Evolutionary conservation across 768 basidiomycete genomes (phyloP).

Genomic region (Tulasnella sp.): DNA sequence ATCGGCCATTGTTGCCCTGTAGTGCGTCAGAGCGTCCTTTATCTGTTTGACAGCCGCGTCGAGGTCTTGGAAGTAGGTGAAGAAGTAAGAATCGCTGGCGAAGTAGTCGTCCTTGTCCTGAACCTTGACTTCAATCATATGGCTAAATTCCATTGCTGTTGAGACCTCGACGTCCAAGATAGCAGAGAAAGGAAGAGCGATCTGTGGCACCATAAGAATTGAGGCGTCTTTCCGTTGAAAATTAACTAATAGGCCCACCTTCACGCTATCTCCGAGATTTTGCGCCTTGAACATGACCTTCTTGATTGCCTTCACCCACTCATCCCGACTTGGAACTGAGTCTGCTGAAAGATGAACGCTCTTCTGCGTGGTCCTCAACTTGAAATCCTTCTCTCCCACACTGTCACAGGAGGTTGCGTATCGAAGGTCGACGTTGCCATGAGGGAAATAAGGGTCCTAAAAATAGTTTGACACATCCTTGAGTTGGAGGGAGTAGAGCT

Average conservation of each 20-base stretch:
- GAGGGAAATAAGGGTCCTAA: slow-evolving; percentile 95
- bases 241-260: slow-evolving; percentile 39
- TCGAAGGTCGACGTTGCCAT: slow-evolving; percentile 89
- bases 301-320: slow-evolving; percentile 92
- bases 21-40: slow-evolving; percentile 54
- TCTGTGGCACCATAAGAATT: slow-evolving; percentile 33
- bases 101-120: slow-evolving; percentile 56
- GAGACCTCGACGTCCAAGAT: slow-evolving; percentile 84
- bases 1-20: slow-evolving; percentile 12
- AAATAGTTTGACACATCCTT: slow-evolving; percentile 5
- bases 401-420: slow-evolving; percentile 87
- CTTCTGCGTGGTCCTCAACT: slow-evolving; percentile 73
- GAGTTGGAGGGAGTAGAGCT: neutral
- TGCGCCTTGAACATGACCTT: slow-evolving; percentile 92
- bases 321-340: slow-evolving; percentile 71
- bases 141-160: slow-evolving; percentile 86
- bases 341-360: slow-evolving; percentile 60
- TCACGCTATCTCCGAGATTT: slow-evolving; percentile 92
- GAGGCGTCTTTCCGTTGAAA: neutral
- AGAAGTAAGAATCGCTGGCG: slow-evolving; percentile 75
- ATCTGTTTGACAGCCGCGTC: slow-evolving; percentile 69
- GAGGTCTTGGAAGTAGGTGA: slow-evolving; percentile 85
- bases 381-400: slow-evolving; percentile 63
- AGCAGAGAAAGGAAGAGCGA: slow-evolving; percentile 86
- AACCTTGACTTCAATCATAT: slow-evolving; percentile 91